Conservation (phyloP, 2,329 filamentous ascomycete species). For the Fusarium haematococcum region DNA sequence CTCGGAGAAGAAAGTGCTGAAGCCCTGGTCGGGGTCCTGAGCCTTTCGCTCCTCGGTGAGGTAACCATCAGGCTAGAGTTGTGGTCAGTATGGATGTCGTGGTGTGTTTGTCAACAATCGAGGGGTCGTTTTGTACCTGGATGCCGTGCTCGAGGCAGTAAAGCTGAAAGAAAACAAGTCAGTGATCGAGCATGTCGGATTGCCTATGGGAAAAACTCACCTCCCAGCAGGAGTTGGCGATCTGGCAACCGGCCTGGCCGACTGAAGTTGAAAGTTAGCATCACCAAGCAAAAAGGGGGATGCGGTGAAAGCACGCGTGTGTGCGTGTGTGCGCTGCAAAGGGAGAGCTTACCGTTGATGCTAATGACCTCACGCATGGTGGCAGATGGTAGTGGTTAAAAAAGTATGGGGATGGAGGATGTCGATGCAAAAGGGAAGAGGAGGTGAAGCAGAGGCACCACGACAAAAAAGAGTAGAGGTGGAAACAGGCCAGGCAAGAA, state of each 20-base stretch:
- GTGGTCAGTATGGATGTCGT: slow-evolving; percentile 25
- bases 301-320: slow-evolving; percentile 57
- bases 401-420: slow-evolving; percentile 42
- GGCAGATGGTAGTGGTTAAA: slow-evolving; percentile 50
- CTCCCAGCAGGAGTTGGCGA: slow-evolving; percentile 99
- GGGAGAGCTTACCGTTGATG: slow-evolving; percentile 86
- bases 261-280: slow-evolving; percentile 76
- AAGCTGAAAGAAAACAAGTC: slow-evolving; percentile 69
- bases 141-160: slow-evolving; percentile 99
- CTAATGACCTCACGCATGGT: slow-evolving; percentile 99
- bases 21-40: slow-evolving; percentile 92
- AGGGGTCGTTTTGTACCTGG: slow-evolving; percentile 73
- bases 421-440: slow-evolving; percentile 50
- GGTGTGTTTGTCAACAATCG: slow-evolving; percentile 38
- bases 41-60: slow-evolving; percentile 98
- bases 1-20: slow-evolving; percentile 99
- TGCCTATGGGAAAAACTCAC: slow-evolving; percentile 68
- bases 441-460: slow-evolving; percentile 32
- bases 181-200: slow-evolving; percentile 44
- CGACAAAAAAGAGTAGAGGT: slow-evolving; percentile 29
- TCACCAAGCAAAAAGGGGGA: slow-evolving; percentile 36
- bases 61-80: slow-evolving; percentile 90
- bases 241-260: slow-evolving; percentile 99
- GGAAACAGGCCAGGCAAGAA: slow-evolving; percentile 43
- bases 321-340: slow-evolving; percentile 42